These are phyloP conservation scores for Lichenothelia convexa DNA, from an alignment of 495 filamentous ascomycete genomes.

Conservation along the genomic window DNA sequence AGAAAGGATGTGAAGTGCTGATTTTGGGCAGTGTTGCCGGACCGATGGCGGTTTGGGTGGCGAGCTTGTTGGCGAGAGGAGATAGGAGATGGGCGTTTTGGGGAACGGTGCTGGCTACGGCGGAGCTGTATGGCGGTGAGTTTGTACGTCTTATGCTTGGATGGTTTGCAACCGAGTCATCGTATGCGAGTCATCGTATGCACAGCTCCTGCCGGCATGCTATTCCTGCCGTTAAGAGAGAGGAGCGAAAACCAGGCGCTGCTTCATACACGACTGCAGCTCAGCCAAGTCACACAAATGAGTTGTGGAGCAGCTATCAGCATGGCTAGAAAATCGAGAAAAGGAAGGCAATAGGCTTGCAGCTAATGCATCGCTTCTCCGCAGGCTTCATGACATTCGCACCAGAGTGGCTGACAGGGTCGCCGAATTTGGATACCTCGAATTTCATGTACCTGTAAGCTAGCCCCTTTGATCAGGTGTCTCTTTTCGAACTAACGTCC, in stretches of 20 bases:
- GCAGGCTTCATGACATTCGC: constrained; percentile 85
- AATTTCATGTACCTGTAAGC: constrained; percentile 62
- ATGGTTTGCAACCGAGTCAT: background rate
- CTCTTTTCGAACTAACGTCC: no score
- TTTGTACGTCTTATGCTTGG: background rate
- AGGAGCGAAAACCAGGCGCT: no score
- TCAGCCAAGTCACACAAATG: no score
- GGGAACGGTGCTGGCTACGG: constrained; percentile 64
- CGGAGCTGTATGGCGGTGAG: constrained; percentile 78
- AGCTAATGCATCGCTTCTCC: constrained; percentile 2
- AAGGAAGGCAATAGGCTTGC: no score
- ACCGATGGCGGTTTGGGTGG: constrained; percentile 29
- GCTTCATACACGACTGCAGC: no score
- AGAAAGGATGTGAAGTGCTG: no score
- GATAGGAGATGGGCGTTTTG: constrained; percentile 36
- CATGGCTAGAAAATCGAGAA: no score
- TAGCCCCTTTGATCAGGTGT: background rate
- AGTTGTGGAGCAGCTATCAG: no score
- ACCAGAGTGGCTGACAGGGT: constrained; percentile 78
- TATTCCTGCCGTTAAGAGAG: no score
- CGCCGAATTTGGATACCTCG: constrained; percentile 53
- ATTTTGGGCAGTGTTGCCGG: no score
- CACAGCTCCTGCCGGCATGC: no score
- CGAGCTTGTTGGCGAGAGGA: constrained; percentile 7
- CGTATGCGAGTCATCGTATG: no score